phyloP scores from a whole-genome alignment of 768 basidiomycete species.

The Cytidiella melzeri region DNA sequence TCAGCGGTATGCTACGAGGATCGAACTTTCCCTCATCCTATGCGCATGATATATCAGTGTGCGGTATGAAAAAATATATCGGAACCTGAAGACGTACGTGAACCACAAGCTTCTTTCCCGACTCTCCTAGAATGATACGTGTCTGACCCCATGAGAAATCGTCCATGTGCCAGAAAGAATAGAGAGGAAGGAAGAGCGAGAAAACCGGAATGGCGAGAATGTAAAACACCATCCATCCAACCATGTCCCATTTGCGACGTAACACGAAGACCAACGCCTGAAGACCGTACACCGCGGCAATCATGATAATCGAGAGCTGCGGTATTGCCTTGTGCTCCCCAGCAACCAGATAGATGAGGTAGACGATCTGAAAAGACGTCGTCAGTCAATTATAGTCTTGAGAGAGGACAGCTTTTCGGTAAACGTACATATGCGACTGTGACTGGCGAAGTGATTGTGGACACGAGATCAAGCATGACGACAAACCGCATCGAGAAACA shows the following conservation, averaged over 20 bases:
- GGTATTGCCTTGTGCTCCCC: conserved; percentile 66
- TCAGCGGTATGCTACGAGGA: conserved; percentile 86
- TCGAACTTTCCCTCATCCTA: conserved; percentile 99
- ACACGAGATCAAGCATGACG: conserved; percentile 93
- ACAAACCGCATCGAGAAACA: conserved; percentile 99
- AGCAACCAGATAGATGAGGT: conserved; percentile 77
- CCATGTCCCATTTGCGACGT: conserved; percentile 96
- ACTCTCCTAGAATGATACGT: conserved; percentile 88
- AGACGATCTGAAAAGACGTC: conserved; percentile 58
- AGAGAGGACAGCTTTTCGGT: neutral
- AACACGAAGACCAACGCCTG: conserved; percentile 87
- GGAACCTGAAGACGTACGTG: conserved; percentile 53
- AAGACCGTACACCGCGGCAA: conserved; percentile 90
- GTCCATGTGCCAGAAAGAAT: conserved; percentile 98
- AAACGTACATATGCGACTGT: conserved; percentile 81
- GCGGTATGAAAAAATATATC: neutral
- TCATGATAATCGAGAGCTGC: conserved; percentile 81
- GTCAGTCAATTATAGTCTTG: conserved; percentile 8
- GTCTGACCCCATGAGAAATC: conserved; percentile 97
- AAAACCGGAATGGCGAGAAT: conserved; percentile 91
- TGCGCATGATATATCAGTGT: neutral
- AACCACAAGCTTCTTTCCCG: conserved; percentile 91
- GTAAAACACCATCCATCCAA: conserved; percentile 97
- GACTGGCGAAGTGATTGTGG: conserved; percentile 79
- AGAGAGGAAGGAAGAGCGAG: conserved; percentile 88